Base-by-base conservation (phyloP, 2,329 filamentous ascomycete genomes). In the Exophiala dermatitidis region DNA sequence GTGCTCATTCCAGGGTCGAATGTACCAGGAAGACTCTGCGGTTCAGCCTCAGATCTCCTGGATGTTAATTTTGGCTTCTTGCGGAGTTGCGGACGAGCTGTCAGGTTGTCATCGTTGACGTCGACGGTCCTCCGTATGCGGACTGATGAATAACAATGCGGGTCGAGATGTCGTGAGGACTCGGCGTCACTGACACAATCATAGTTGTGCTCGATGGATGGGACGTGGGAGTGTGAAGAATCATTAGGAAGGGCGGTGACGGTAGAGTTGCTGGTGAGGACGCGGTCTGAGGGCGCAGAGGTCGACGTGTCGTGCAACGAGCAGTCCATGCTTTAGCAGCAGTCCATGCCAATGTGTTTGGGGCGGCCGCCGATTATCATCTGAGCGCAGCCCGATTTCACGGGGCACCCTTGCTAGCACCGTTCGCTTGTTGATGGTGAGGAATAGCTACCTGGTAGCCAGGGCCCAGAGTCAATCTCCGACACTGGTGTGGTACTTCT, bases 31-130 rank as follows among this genome's bases (percentile, higher is more conserved):
- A 5, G 38, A 12, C 10, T 41, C n/a, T 53, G 54, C 19, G 40
- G 43, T 31, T 41, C 41, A 32, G 40, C 5, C 32, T 42, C 46
- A n/a, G 36, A 33, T 28, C 43, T 42, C 33, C 43, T 49, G 47
- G 51, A 50, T 38, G 54, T 54, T 30, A 59, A 50, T 57, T 55
- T 59, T 54, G 57, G 57, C 52, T 59, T 59, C 47, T 59, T 59
- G 48, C 57, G 57, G 40, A 59, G 54, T 45, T 51, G 57, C 42
- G 54, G 57, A 26, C 51, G 53, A n/a, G 36, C 34, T 47, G 50
- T 56, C 53, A 56, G 50, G 53, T 19, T 19, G 19, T 56, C 53
- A 42, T 52, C 30, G 29, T 48, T 48, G 42, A 43, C 36, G 43
- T 46, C n/a, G 32, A 9, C n/a, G 43, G 36, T 45, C 29, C 50